Percentiles rank a stretch among this genome's conserved stretches.
Conservation (phyloP, 2,329 filamentous ascomycete genomes). For the Colletotrichum sp. region DNA sequence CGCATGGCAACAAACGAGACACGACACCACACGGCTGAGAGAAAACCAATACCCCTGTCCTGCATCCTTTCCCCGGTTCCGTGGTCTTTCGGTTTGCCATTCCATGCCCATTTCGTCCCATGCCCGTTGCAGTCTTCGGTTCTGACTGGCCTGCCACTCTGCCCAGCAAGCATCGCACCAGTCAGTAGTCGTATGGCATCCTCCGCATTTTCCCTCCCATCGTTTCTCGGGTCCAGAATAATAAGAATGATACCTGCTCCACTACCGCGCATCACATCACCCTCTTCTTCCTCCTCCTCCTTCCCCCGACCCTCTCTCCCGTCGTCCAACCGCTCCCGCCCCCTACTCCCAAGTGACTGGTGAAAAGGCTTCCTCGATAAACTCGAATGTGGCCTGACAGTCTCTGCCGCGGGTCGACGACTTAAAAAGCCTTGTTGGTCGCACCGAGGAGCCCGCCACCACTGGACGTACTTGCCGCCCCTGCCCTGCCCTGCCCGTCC, state of each 20-base stretch:
- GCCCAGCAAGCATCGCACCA: not conserved
- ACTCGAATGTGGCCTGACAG: slow-evolving; percentile 1
- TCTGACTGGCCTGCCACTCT: slow-evolving; percentile 7
- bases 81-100: not conserved
- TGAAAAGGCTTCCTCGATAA: not conserved
- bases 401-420: not conserved
- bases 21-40: not conserved
- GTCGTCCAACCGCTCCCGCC: not conserved
- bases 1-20: not conserved
- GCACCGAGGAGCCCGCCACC: not conserved
- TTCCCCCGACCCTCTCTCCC: not conserved
- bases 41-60: not conserved
- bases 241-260: slow-evolving; percentile 22
- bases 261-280: slow-evolving; percentile 18
- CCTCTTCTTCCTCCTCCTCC: not conserved
- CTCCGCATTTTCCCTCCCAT: slow-evolving; percentile 10
- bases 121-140: slow-evolving; percentile 9
- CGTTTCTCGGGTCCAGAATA: slow-evolving; percentile 9
- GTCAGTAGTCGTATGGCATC: not conserved
- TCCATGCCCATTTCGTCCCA: slow-evolving; percentile 17
- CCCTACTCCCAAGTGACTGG: not conserved
- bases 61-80: not conserved
- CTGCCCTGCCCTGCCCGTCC: not conserved
- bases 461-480: not conserved
- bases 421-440: not conserved